These are phyloP conservation scores for Aspergillus felis DNA, from an alignment of 2,329 filamentous ascomycete species.

Conservation along the genomic window DNA sequence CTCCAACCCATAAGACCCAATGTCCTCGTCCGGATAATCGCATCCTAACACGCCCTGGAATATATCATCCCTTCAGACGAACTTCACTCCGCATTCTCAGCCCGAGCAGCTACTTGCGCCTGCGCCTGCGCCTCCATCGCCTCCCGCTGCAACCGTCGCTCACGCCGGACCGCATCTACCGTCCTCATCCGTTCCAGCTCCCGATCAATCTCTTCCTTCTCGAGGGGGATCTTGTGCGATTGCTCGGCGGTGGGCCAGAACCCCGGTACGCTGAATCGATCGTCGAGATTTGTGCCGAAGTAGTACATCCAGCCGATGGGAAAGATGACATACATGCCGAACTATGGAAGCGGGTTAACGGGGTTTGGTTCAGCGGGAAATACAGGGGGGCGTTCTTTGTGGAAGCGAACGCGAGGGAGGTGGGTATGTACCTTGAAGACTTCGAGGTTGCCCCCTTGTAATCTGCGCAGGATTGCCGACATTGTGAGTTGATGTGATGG, in stretches of 20 bases:
- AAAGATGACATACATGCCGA: slow-evolving; percentile 98
- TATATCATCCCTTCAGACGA: background rate
- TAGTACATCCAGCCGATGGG: slow-evolving; percentile 99
- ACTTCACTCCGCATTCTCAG: slow-evolving; percentile 9
- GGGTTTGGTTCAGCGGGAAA: slow-evolving; percentile 1
- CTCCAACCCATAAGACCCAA: background rate
- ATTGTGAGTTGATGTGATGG: slow-evolving; percentile 22
- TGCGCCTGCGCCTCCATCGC: slow-evolving; percentile 17
- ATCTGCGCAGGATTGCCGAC: slow-evolving; percentile 43
- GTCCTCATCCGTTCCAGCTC: slow-evolving; percentile 67
- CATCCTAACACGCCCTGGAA: background rate
- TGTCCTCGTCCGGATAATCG: slow-evolving; percentile 7
- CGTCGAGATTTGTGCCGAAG: slow-evolving; percentile 96
- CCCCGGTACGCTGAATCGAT: slow-evolving; percentile 78
- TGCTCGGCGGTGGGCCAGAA: slow-evolving; percentile 80
- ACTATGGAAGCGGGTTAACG: slow-evolving; percentile 52
- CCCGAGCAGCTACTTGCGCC: slow-evolving; percentile 11
- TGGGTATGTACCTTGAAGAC: slow-evolving; percentile 73
- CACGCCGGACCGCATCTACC: slow-evolving; percentile 49
- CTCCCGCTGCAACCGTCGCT: slow-evolving; percentile 42
- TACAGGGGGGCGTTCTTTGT: background rate
- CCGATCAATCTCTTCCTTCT: slow-evolving; percentile 61
- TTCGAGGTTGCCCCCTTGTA: slow-evolving; percentile 88
- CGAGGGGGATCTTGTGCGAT: slow-evolving; percentile 51
- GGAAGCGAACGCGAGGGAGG: background rate